These are phyloP conservation scores for Thermoascus crustaceus DNA, from an alignment of 2,329 filamentous ascomycete species.

Conservation along the genomic window DNA sequence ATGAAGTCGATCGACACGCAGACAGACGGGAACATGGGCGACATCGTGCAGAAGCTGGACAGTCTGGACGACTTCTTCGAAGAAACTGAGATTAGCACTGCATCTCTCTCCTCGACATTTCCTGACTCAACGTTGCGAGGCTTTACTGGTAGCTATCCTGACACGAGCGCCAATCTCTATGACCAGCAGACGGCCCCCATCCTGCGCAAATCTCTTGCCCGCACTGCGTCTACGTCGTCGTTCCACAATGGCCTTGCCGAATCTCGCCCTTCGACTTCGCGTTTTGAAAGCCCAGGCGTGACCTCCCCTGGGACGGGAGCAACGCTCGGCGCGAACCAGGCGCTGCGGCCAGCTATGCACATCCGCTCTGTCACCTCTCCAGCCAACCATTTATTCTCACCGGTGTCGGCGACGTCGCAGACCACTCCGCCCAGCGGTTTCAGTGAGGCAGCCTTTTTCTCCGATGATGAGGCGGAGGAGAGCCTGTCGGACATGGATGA, in stretches of 20 bases:
- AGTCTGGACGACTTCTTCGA: slow-evolving; percentile 78
- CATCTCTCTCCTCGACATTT: slow-evolving; percentile 39
- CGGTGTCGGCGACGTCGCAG: slow-evolving; percentile 15
- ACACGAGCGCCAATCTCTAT: slow-evolving; percentile 74
- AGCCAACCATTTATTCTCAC: slow-evolving; percentile 42
- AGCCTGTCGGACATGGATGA: slow-evolving; percentile 78
- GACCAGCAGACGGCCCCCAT: slow-evolving; percentile 91
- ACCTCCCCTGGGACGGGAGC: slow-evolving; percentile 40
- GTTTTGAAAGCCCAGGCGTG: slow-evolving; percentile 42
- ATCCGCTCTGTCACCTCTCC: slow-evolving; percentile 80
- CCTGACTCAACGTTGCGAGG: slow-evolving; percentile 30
- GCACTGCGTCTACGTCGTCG: slow-evolving; percentile 63
- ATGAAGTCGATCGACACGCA: slow-evolving; percentile 78
- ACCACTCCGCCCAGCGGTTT: slow-evolving; percentile 38
- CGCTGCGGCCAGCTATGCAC: slow-evolving; percentile 61
- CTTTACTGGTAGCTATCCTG: slow-evolving; percentile 57
- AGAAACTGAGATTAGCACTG: slow-evolving; percentile 53
- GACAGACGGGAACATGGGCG: slow-evolving; percentile 60
- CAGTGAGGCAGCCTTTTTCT: slow-evolving; percentile 55
- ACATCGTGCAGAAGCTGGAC: slow-evolving; percentile 71
- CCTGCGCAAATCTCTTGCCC: slow-evolving; percentile 66
- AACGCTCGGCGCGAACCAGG: slow-evolving; percentile 22
- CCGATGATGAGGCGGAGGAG: slow-evolving; percentile 70
- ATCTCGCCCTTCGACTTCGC: slow-evolving; percentile 49
- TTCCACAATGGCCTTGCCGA: slow-evolving; percentile 89